Evolutionary conservation across 176 grass and related monocot species (phyloP), one percentile per base, ranked within the genome.

Genomic region (Aegilops sharonensis): DNA sequence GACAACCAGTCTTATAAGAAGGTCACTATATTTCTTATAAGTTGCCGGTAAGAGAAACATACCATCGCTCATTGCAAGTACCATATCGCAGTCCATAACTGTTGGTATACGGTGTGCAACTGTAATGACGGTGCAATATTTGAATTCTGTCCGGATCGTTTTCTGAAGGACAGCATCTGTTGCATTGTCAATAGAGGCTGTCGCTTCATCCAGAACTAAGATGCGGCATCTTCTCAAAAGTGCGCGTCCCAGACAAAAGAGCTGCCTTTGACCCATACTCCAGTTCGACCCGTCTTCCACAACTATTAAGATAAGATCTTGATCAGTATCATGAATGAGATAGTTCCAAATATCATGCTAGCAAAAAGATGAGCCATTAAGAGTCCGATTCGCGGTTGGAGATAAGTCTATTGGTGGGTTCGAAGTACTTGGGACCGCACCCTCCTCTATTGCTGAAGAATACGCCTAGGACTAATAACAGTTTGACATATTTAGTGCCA

Each of bases 241-340:
- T 68, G 88, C 87, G 4, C 96, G 93, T 15, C 96, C 96, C 65
- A 98, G 87, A 79, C 93, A 98, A 17, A 98, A 95, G 47, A 98
- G 78, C 29, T 98, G 96, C 39, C 96, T 92, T 90, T 98, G 93
- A 12, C 96, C 96, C 96, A 98, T 98, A 84, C 96, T 98, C 96
- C 93, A 98, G 48, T 98, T 98, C 0, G 90, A 98, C 2, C 96
- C 96, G 17, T 92, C 93, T 88, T 98, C 93, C 11, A 88, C 84
- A 83, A 98, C 96, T 98, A 79, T 20, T 81, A 73, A 25, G 2
- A 73, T 0, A 43, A 43, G 70, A 23, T 73, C 21, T 73, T 73
- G n/a, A 73, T 73, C n/a, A 73, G n/a, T 72, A 71, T 11, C 13
- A 37, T 95, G 11, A 73, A 25, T 40, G n/a, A 73, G 0, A 73